Base-by-base conservation (phyloP, 139 green algal genomes). In the Chlorella sp. region DNA sequence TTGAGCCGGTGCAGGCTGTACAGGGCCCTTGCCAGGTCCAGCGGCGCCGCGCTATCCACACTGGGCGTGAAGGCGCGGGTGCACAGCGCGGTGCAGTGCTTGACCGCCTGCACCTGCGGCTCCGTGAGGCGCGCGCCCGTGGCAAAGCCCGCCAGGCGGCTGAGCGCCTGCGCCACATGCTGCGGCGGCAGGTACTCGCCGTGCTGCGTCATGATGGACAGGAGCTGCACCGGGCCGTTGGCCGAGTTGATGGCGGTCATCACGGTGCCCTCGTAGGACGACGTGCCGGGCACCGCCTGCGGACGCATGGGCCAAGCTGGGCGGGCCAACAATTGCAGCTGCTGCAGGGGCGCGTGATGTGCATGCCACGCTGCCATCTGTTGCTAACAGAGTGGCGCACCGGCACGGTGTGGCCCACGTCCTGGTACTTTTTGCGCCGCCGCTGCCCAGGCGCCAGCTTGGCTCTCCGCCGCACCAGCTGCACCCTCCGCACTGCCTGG, bases 1-100 rank as follows among this genome's bases (percentile, higher is more conserved):
- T 24, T 22, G 4, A 71, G 35, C 35, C 65, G 65, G 35, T 71
- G 61, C 65, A 71, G 27, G 35, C 65, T 60, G 65, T 71, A 71
- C 27, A 31, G 29, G 2, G 65, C 65, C 2, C 65, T 34, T 33
- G 65, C 35, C 24, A 71, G 65, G 29, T 60, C 35, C n/a, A 71
- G 35, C 2, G 65, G 65, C 35, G 35, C 35, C 5, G 65, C 65
- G 27, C 36, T 35, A 35, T 33, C 26, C 2, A 51, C 35, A 29
- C 62, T 6, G 10, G n/a, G 31, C 29, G 23, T 26, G n/a, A 67
- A 27, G 26, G 31, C 26, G 27, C 30, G 34, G 29, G 35, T 5
- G 30, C 65, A 71, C 61, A 2, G 3, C n/a, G 3, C 61, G 61
- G n/a, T 24, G 29, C 27, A 67, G 61, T 30, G 6, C 23, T 34